Evolutionary conservation across 352 stramenopile genomes (phyloP).

Genomic region (Thalassiosira mediterranea): DNA sequence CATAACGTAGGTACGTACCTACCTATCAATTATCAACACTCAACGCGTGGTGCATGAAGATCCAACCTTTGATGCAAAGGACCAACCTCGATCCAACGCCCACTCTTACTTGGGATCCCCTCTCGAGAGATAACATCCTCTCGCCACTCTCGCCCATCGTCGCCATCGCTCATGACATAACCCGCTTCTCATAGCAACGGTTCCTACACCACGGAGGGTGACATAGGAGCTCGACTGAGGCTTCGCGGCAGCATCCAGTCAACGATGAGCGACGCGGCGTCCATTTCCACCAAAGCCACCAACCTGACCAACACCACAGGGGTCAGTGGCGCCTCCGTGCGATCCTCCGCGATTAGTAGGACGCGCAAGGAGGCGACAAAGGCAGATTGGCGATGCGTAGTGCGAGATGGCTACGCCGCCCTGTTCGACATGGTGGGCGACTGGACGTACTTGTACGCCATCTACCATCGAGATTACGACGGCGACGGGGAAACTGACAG

Average conservation of each 20-base stretch:
- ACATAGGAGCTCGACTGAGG: neutral
- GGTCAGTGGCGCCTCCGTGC: too few relatives aligned
- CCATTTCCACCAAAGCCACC: neutral
- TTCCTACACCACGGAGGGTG: too few relatives aligned
- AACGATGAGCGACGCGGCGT: neutral
- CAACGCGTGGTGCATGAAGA: neutral
- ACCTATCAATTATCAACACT: neutral
- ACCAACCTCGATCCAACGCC: too few relatives aligned
- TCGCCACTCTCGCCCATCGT: too few relatives aligned
- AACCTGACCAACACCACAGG: too few relatives aligned
- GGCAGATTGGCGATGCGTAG: neutral
- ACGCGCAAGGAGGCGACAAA: too few relatives aligned
- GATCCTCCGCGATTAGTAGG: too few relatives aligned
- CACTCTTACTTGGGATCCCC: too few relatives aligned
- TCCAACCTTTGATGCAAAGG: too few relatives aligned
- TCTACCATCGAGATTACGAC: slow-evolving; percentile 35
- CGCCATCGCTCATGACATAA: too few relatives aligned
- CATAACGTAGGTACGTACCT: neutral
- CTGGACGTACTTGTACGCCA: slow-evolving; percentile 37
- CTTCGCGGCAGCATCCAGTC: neutral
- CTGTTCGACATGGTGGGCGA: slow-evolving; percentile 46
- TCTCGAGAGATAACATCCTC: too few relatives aligned
- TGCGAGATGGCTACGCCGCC: slow-evolving; percentile 30
- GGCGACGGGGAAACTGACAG: slow-evolving; percentile 22
- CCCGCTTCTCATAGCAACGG: too few relatives aligned